Evolutionary conservation across 257 asterid species (phyloP).

Genomic region (Oldenlandia corymbosa): DNA sequence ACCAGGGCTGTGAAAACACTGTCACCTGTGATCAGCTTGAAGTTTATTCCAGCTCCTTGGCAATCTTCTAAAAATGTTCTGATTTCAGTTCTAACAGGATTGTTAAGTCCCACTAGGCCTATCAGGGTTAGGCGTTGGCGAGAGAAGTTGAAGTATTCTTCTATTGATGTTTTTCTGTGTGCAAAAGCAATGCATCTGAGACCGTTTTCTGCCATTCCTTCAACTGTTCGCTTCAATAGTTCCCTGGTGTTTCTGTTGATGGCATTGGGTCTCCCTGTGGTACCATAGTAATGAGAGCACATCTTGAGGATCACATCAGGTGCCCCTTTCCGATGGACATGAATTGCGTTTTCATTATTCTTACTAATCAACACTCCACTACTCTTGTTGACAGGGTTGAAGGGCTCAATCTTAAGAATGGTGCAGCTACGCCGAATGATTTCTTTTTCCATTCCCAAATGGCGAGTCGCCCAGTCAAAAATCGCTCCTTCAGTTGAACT

Average conservation of each 20-base stretch:
- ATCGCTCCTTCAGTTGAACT: slow-evolving; percentile 23
- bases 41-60: slow-evolving; percentile 16
- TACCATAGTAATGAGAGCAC: slow-evolving; percentile 32
- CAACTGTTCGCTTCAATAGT: slow-evolving; percentile 11
- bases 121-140: slow-evolving; percentile 17
- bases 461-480: slow-evolving; percentile 17
- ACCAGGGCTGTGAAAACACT: slow-evolving; percentile 16
- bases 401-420: slow-evolving; percentile 25
- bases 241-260: slow-evolving; percentile 4
- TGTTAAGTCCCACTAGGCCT: slow-evolving; percentile 20
- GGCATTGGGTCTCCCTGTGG: slow-evolving; percentile 15
- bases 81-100: slow-evolving; percentile 4
- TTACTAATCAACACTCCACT: slow-evolving; percentile 25
- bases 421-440: slow-evolving; percentile 7
- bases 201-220: slow-evolving; percentile 23
- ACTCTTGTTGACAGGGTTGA: slow-evolving; percentile 15
- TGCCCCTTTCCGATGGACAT: slow-evolving; percentile 27
- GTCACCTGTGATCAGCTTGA: slow-evolving; percentile 28
- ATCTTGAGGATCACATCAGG: slow-evolving; percentile 19
- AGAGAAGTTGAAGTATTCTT: slow-evolving; percentile 16
- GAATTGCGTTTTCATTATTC: slow-evolving; percentile 21
- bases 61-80: slow-evolving; percentile 13
- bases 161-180: slow-evolving; percentile 22
- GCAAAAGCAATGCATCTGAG: slow-evolving; percentile 31
- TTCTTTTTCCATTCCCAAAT: slow-evolving; percentile 20